Conservation (phyloP, 805 yeast genomes). For the Ogataea methanolica region DNA sequence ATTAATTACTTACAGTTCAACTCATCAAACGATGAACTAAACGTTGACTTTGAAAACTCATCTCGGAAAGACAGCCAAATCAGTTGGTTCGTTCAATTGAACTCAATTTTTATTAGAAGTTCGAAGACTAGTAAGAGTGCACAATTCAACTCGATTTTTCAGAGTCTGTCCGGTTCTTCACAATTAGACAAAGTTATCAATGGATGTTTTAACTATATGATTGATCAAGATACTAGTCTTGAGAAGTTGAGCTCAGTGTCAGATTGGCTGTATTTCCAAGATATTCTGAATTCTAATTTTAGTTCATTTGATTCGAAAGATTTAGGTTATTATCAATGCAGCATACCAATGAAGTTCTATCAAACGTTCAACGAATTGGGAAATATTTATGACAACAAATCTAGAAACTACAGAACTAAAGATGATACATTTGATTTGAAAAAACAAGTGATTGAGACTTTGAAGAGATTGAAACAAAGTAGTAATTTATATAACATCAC, state of each 20-base stretch:
- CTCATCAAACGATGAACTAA: conserved; percentile 1
- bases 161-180: conserved; percentile 42
- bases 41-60: conserved; percentile 13
- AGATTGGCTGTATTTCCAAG: conserved; percentile 77
- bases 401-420: conserved; percentile 25
- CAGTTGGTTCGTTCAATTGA: conserved; percentile 65
- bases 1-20: conserved; percentile 77
- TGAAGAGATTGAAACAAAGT: conserved; percentile 29
- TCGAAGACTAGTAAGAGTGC: conserved; percentile 40
- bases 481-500: conserved; percentile 21
- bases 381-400: conserved; percentile 20
- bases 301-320: conserved; percentile 40
- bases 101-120: conserved; percentile 53
- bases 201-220: conserved; percentile 66
- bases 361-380: conserved; percentile 58
- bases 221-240: conserved; percentile 61
- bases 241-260: conserved; percentile 54
- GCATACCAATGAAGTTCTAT: conserved; percentile 59
- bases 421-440: conserved; percentile 36
- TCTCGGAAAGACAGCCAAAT: conserved; percentile 53
- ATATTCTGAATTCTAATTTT: conserved; percentile 44
- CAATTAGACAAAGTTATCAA: conserved; percentile 59
- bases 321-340: conserved; percentile 40
- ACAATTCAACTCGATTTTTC: conserved; percentile 44
- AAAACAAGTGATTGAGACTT: conserved; percentile 30